Percentiles rank a stretch among this genome's conserved stretches.
phyloP scores from a whole-genome alignment of 768 basidiomycete genomes.

The Kwoniella sp. region DNA sequence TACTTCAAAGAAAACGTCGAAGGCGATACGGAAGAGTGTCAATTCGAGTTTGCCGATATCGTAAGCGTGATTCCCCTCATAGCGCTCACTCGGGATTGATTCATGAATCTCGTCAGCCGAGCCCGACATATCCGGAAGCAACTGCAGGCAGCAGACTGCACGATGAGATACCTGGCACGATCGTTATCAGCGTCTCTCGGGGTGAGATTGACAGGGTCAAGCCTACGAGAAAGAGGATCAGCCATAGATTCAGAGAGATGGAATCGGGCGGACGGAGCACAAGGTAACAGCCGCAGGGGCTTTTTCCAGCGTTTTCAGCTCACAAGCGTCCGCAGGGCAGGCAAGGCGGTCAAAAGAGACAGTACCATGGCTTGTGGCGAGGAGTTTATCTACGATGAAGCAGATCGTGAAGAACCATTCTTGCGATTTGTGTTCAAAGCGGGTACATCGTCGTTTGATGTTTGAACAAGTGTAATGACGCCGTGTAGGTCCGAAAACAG shows the following conservation, averaged over 20 bases:
- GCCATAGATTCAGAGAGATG: neutral
- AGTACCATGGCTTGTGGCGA: conserved; percentile 1
- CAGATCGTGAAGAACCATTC: neutral
- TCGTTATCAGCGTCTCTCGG: conserved; percentile 2
- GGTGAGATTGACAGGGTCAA: conserved; percentile 7
- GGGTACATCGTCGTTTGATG: neutral
- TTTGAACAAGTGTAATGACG: neutral
- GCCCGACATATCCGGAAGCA: no score
- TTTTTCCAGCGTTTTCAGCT: no score
- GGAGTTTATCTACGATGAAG: conserved; percentile 2
- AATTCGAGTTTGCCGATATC: conserved; percentile 2
- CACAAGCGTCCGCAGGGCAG: neutral
- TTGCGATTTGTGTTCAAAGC: conserved; percentile 15
- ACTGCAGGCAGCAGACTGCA: no score
- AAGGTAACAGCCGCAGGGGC: no score
- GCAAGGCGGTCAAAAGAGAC: no score
- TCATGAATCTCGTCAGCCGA: no score
- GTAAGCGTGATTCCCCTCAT: no score
- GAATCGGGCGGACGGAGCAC: no score
- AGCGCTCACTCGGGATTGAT: no score
- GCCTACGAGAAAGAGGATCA: conserved; percentile 5
- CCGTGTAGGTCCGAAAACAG: neutral
- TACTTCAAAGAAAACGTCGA: conserved; percentile 1
- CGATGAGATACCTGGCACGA: no score
- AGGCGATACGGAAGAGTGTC: neutral